Conservation (phyloP, 257 asterid genomes). For the Nicotiana sylvestris region DNA sequence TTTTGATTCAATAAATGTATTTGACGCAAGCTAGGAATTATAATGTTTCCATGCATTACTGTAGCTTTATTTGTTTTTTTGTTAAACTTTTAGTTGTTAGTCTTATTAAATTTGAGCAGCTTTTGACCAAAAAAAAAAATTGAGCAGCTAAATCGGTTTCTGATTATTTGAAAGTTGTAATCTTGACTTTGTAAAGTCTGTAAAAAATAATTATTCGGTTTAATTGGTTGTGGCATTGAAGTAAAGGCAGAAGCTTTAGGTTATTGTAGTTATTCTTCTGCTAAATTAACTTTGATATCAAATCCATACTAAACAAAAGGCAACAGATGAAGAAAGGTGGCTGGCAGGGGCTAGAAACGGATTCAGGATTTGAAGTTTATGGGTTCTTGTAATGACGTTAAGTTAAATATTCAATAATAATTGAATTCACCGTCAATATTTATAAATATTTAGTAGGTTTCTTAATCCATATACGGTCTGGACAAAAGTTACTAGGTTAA, state of each 20-base stretch:
- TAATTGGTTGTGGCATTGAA: not conserved
- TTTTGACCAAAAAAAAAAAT: not conserved
- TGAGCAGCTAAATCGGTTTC: not conserved
- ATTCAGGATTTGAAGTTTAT: too few species aligned
- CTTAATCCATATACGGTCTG: too few species aligned
- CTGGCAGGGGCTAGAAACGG: not conserved
- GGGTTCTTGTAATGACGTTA: too few species aligned
- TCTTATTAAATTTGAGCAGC: not conserved
- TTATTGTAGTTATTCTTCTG: not conserved
- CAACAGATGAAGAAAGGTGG: not conserved
- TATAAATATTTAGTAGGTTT: too few species aligned
- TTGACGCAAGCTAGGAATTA: not conserved
- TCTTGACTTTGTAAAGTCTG: not conserved
- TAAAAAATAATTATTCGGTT: not conserved
- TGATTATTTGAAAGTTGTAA: not conserved
- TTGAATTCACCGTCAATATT: too few species aligned
- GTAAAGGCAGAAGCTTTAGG: not conserved
- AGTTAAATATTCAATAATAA: too few species aligned
- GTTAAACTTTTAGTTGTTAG: not conserved
- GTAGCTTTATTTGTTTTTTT: not conserved
- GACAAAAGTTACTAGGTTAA: too few species aligned
- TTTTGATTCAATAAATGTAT: not conserved
- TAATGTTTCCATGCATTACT: not conserved
- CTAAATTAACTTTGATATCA: not conserved
- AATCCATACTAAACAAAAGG: not conserved